Evolutionary conservation across 2,329 filamentous ascomycete genomes (phyloP).

Genomic region (Sclerotinia minor): DNA sequence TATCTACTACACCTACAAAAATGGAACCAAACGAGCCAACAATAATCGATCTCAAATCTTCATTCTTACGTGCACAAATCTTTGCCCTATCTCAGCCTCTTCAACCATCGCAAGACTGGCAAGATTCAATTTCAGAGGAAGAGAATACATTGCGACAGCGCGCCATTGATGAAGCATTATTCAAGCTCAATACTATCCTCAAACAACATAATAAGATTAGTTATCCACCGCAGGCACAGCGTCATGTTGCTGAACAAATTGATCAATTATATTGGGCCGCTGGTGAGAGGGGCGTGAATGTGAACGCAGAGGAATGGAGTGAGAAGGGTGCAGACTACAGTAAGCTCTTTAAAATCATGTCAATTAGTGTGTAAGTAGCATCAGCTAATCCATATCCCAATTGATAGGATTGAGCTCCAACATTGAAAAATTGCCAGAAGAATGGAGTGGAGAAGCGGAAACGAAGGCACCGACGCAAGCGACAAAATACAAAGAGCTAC

Average conservation of each 20-base stretch:
- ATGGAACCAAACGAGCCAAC: slow-evolving; percentile 45
- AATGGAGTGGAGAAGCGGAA: slow-evolving; percentile 43
- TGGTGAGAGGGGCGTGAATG: slow-evolving; percentile 43
- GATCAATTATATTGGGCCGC: slow-evolving; percentile 61
- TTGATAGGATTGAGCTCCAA: slow-evolving; percentile 30
- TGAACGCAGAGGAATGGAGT: slow-evolving; percentile 46
- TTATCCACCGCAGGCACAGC: slow-evolving; percentile 67
- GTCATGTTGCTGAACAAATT: slow-evolving; percentile 72
- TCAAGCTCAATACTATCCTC: slow-evolving; percentile 60
- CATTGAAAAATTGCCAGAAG: slow-evolving; percentile 38
- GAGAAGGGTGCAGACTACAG: slow-evolving; percentile 43
- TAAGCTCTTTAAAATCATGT: slow-evolving; percentile 27
- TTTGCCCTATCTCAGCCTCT: slow-evolving; percentile 43
- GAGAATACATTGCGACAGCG: slow-evolving; percentile 45
- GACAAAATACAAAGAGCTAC: slow-evolving; percentile 53
- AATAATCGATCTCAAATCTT: slow-evolving; percentile 60
- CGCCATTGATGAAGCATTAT: slow-evolving; percentile 57
- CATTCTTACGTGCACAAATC: slow-evolving; percentile 47
- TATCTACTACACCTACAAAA: background rate
- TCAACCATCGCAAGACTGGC: slow-evolving; percentile 48
- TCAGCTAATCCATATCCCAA: slow-evolving; percentile 12
- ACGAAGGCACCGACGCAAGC: slow-evolving; percentile 45
- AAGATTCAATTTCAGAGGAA: slow-evolving; percentile 47
- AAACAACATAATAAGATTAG: slow-evolving; percentile 65
- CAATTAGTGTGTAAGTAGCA: background rate